Conservation (phyloP, 495 filamentous ascomycete species). For the Podospora fimiseda region DNA sequence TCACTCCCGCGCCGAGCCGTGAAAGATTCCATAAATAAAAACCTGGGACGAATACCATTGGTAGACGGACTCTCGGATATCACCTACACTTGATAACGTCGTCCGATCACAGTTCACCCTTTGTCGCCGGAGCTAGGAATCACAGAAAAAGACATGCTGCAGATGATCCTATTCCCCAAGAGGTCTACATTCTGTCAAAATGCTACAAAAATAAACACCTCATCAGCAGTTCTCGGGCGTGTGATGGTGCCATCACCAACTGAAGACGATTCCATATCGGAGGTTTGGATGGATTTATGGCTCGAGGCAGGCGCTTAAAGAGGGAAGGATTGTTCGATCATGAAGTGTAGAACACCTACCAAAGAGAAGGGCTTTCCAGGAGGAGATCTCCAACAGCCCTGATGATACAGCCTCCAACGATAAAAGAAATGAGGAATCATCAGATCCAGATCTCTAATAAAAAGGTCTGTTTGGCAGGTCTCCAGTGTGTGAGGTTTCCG, state of each 20-base stretch:
- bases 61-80: neutral
- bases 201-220: neutral
- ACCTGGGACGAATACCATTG: neutral
- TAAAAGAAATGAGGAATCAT: neutral
- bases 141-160: neutral
- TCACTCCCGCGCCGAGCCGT: neutral
- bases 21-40: constrained; percentile 1
- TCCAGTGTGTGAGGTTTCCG: neutral
- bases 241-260: neutral
- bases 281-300: neutral
- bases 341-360: too few species aligned
- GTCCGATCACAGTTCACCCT: neutral
- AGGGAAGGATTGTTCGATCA: too few species aligned
- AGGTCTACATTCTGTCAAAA: too few species aligned
- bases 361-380: too few species aligned
- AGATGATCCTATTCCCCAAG: too few species aligned
- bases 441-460: neutral
- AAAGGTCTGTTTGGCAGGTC: neutral
- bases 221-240: neutral
- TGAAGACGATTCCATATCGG: neutral
- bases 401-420: too few species aligned
- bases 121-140: neutral
- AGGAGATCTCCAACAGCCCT: too few species aligned
- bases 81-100: neutral
- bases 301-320: neutral